Evolutionary conservation across 2,329 filamentous ascomycete genomes (phyloP).

Genomic region (Aspergillus carbonarius): DNA sequence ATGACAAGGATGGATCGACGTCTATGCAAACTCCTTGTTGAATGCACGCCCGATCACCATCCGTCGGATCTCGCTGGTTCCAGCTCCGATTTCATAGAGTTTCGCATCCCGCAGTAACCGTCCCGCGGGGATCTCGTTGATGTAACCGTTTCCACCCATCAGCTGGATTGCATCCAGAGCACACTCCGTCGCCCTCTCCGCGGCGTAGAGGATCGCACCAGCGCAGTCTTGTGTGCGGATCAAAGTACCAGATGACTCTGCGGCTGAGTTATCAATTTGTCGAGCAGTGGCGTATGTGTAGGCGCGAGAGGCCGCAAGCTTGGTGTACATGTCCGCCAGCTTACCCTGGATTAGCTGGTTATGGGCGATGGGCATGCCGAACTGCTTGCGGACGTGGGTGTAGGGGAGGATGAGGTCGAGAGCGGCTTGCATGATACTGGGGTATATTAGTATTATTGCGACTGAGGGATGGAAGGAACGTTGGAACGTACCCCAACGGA

Average conservation of each 20-base stretch:
- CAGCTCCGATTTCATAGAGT: constrained; percentile 94
- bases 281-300: constrained; percentile 86
- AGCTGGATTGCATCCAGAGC: constrained; percentile 87
- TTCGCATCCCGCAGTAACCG: constrained; percentile 75
- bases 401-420: constrained; percentile 87
- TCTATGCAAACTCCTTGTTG: constrained; percentile 72
- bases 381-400: constrained; percentile 85
- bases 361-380: constrained; percentile 79
- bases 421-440: constrained; percentile 80
- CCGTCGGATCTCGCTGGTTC: constrained; percentile 87
- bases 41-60: constrained; percentile 94
- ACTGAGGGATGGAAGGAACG: not conserved
- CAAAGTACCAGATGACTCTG: constrained; percentile 27
- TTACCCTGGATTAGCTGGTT: constrained; percentile 94
- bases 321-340: constrained; percentile 96
- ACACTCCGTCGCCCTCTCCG: constrained; percentile 80
- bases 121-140: constrained; percentile 91
- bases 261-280: constrained; percentile 71
- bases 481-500: constrained; percentile 64
- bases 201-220: constrained; percentile 88
- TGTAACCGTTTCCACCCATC: constrained; percentile 91
- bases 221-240: constrained; percentile 91
- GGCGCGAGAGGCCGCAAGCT: constrained; percentile 75
- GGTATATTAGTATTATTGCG: constrained; percentile 2
- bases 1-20: not conserved